A percentile compares a stretch with the other conserved stretches of the same genome.
phyloP scores from a whole-genome alignment of 1,139 yeast genomes.

The Pichia sp. region DNA sequence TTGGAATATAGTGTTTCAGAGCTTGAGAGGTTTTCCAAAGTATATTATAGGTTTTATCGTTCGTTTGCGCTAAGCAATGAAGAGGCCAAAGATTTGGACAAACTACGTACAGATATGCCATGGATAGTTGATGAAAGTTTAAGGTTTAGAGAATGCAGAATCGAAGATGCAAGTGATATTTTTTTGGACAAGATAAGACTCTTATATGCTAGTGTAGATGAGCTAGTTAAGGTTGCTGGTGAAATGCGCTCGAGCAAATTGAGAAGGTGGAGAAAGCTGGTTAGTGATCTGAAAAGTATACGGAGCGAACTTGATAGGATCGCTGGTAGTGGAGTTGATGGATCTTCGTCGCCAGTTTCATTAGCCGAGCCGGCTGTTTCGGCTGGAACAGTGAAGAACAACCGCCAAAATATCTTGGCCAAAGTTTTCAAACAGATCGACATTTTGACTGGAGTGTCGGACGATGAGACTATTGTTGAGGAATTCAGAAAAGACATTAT shows the following conservation, averaged over 20 bases:
- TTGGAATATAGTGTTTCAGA: constrained; percentile 51
- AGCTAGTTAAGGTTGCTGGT: constrained; percentile 40
- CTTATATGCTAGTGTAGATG: constrained; percentile 32
- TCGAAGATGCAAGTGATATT: constrained; percentile 18
- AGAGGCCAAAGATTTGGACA: constrained; percentile 40
- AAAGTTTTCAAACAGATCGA: constrained; percentile 16
- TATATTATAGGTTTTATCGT: constrained; percentile 41
- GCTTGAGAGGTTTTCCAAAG: constrained; percentile 35
- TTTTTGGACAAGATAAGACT: constrained; percentile 28
- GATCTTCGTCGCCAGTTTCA: constrained; percentile 11
- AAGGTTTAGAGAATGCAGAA: constrained; percentile 10
- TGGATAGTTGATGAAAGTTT: constrained; percentile 4
- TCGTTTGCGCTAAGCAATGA: constrained; percentile 40
- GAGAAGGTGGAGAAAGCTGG: constrained; percentile 49
- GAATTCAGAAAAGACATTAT: constrained; percentile 11
- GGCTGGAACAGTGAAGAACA: neutral
- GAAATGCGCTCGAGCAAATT: constrained; percentile 39
- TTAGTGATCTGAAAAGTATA: constrained; percentile 21
- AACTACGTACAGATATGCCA: constrained; percentile 17
- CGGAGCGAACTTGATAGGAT: constrained; percentile 24
- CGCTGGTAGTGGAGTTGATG: constrained; percentile 15
- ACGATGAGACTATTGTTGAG: constrained; percentile 6
- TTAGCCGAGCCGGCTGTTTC: neutral
- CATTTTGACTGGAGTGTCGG: constrained; percentile 9
- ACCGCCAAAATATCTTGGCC: constrained; percentile 7